Evolutionary conservation across 352 stramenopile species (phyloP).

Genomic region (Phytophthora pisi): DNA sequence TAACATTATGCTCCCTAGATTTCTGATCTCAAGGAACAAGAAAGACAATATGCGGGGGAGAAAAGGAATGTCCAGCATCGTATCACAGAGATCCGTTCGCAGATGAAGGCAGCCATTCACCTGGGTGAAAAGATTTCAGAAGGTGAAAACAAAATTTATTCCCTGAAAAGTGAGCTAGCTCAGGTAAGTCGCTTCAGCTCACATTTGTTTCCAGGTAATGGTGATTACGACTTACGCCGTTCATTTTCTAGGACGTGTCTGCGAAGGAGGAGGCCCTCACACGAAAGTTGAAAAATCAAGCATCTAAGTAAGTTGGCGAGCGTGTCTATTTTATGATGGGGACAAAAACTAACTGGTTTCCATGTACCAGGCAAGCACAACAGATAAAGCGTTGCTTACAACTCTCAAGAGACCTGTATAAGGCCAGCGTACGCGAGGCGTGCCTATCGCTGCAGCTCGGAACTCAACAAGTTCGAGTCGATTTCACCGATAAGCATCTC

Average conservation of each 20-base stretch:
- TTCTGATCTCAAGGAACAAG: conserved; percentile 62
- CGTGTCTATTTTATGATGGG: neutral
- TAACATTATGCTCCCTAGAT: conserved; percentile 44
- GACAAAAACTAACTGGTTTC: conserved; percentile 9
- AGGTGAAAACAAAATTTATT: conserved; percentile 73
- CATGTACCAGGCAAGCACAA: conserved; percentile 55
- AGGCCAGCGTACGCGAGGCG: conserved; percentile 55
- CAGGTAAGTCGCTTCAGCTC: conserved; percentile 37
- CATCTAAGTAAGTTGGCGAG: conserved; percentile 49
- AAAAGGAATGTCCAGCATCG: conserved; percentile 62
- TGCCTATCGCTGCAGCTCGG: conserved; percentile 60
- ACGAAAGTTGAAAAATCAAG: conserved; percentile 75
- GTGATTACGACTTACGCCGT: neutral
- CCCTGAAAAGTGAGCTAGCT: conserved; percentile 71
- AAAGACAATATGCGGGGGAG: conserved; percentile 63
- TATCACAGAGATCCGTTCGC: conserved; percentile 71
- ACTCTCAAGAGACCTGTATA: conserved; percentile 58
- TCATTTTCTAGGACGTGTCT: conserved; percentile 61
- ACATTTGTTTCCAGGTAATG: neutral
- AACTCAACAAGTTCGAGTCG: conserved; percentile 71
- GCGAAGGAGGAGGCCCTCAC: conserved; percentile 78
- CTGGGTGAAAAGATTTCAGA: conserved; percentile 80
- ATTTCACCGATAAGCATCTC: conserved; percentile 67
- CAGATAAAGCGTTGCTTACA: conserved; percentile 69
- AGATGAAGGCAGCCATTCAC: conserved; percentile 72